Percentiles rank a stretch among this genome's conserved stretches.
These are phyloP conservation scores for Cerrena zonata DNA, from an alignment of 1,284 basidiomycete genomes.

Conservation along the genomic window DNA sequence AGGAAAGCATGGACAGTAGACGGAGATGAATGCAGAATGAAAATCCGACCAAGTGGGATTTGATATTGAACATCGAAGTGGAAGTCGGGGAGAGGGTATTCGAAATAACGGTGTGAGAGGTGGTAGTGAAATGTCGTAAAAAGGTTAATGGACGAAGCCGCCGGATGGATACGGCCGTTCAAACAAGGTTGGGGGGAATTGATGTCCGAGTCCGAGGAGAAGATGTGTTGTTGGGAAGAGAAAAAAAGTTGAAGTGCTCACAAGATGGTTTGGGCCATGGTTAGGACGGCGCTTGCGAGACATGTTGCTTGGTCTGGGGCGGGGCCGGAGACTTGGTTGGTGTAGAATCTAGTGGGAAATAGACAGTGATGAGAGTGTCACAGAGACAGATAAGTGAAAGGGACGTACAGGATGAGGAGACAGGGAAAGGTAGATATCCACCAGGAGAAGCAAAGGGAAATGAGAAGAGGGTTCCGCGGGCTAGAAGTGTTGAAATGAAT, in stretches of 20 bases:
- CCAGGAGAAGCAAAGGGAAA: slow-evolving; percentile 18
- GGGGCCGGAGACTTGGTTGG: slow-evolving; percentile 11
- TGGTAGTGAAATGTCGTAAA: no score
- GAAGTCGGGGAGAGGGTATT: background rate
- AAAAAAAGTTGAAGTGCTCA: slow-evolving; percentile 7
- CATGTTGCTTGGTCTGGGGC: slow-evolving; percentile 9
- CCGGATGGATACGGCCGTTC: no score
- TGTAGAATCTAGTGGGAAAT: slow-evolving; percentile 11
- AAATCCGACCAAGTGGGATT: background rate
- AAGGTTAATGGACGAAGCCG: no score
- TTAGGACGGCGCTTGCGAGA: slow-evolving; percentile 13
- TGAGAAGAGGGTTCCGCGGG: slow-evolving; percentile 17
- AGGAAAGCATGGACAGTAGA: background rate
- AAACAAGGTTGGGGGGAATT: background rate
- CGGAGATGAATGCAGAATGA: no score
- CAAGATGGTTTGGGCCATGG: slow-evolving; percentile 12
- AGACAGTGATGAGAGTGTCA: background rate
- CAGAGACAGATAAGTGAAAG: background rate
- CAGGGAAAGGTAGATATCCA: slow-evolving; percentile 18
- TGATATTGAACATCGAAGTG: background rate
- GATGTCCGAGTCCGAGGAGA: background rate
- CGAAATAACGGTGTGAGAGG: no score
- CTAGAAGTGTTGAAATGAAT: slow-evolving; percentile 1
- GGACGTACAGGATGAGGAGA: slow-evolving; percentile 13
- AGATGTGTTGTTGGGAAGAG: background rate